These are phyloP conservation scores for Aphanomyces stellatus DNA, from an alignment of 352 stramenopile species.

Conservation along the genomic window DNA sequence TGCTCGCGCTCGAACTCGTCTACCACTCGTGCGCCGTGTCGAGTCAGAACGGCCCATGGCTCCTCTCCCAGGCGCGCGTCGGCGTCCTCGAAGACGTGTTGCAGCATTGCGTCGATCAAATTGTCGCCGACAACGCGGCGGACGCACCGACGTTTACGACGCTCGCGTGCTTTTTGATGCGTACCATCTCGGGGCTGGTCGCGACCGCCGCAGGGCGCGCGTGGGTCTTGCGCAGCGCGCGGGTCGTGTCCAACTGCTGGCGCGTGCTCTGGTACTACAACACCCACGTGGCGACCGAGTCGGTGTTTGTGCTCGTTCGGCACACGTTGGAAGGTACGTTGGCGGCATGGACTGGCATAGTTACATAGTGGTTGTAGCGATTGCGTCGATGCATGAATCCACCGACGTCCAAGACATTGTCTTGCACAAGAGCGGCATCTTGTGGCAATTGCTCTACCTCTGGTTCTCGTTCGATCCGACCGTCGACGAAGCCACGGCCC, in stretches of 20 bases:
- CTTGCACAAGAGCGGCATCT: conserved; percentile 37
- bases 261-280: conserved; percentile 70
- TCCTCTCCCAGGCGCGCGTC: conserved; percentile 42
- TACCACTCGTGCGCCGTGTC: conserved; percentile 55
- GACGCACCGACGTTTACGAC: conserved; percentile 27
- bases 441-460: conserved; percentile 63
- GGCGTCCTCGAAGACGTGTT: conserved; percentile 52
- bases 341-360: neutral
- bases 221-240: conserved; percentile 54
- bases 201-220: conserved; percentile 40
- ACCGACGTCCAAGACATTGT: conserved; percentile 49
- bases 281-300: conserved; percentile 29
- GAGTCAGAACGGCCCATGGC: conserved; percentile 36
- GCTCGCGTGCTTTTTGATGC: conserved; percentile 52
- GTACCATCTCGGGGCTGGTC: conserved; percentile 60
- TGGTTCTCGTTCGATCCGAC: conserved; percentile 59
- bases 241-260: conserved; percentile 58
- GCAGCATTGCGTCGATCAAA: conserved; percentile 53
- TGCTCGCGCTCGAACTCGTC: conserved; percentile 53
- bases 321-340: conserved; percentile 67
- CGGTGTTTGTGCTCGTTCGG: conserved; percentile 54
- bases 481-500: conserved; percentile 45
- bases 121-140: conserved; percentile 29
- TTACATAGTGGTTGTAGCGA: neutral
- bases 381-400: conserved; percentile 31